Percentiles rank a stretch among this genome's conserved stretches.
Evolutionary conservation across 768 basidiomycete genomes (phyloP).

Genomic region (Leccinum incarnatum): DNA sequence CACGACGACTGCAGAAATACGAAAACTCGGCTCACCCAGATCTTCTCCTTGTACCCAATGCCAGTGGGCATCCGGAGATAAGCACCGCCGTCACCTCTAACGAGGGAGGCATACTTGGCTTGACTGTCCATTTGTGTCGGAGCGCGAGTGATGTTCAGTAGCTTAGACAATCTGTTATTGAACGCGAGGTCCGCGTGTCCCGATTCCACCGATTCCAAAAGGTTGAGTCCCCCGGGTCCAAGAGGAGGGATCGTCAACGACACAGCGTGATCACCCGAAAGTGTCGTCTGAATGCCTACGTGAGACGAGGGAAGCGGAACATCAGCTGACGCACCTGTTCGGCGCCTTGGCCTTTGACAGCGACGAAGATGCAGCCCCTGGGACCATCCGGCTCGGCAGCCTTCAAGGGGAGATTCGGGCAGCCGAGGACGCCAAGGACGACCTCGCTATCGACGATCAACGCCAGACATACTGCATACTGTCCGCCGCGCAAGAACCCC

Average conservation of each 20-base stretch:
- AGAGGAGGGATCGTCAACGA: constrained; percentile 48
- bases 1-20: no score
- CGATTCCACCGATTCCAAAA: constrained; percentile 92
- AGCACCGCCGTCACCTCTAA: constrained; percentile 79
- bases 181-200: constrained; percentile 89
- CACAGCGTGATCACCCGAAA: constrained; percentile 47
- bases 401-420: constrained; percentile 82
- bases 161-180: constrained; percentile 66
- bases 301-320: neutral
- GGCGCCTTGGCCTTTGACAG: constrained; percentile 83
- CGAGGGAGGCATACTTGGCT: constrained; percentile 89
- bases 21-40: constrained; percentile 69
- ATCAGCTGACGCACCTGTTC: constrained; percentile 48
- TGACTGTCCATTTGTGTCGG: constrained; percentile 93
- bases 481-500: constrained; percentile 88
- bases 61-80: constrained; percentile 81
- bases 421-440: constrained; percentile 84
- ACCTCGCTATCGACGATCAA: constrained; percentile 77
- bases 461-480: constrained; percentile 90
- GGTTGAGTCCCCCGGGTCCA: constrained; percentile 48
- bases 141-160: constrained; percentile 61
- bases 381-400: constrained; percentile 49
- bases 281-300: constrained; percentile 41
- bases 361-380: constrained; percentile 81
- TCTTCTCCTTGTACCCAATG: constrained; percentile 84